Evolutionary conservation across 306 rosid genomes (phyloP).

Genomic region (Pueraria montana): DNA sequence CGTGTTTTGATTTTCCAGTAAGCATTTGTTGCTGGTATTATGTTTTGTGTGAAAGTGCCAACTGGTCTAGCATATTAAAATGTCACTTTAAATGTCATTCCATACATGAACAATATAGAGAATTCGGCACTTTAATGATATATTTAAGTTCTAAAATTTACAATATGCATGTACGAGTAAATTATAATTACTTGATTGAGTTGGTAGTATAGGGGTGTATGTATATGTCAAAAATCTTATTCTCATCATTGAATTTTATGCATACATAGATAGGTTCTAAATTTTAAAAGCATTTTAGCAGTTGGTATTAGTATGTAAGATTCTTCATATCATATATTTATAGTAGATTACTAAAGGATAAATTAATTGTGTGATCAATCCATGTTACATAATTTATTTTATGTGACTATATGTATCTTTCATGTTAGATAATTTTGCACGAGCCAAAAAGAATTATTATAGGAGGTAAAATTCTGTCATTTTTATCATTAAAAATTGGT

Average conservation of each 20-base stretch:
- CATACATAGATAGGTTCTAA: background rate
- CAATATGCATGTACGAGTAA: background rate
- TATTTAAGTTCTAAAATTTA: background rate
- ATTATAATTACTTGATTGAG: background rate
- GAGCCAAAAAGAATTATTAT: no score
- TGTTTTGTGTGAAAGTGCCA: background rate
- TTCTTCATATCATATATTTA: background rate
- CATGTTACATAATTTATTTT: no score
- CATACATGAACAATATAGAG: background rate
- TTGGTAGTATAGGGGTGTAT: background rate
- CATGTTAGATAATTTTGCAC: no score
- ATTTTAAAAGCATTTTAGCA: background rate
- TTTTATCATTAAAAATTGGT: no score
- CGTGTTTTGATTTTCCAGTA: background rate
- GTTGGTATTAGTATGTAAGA: background rate
- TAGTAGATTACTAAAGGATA: background rate
- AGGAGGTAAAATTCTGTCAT: no score
- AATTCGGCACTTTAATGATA: background rate
- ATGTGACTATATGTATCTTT: no score
- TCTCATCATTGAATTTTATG: background rate
- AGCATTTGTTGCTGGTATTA: background rate
- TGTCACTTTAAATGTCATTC: no score
- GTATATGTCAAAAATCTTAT: background rate
- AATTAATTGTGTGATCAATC: no score
- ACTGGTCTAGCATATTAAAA: no score